These are phyloP conservation scores for Rhodotorula sp. DNA, from an alignment of 1,284 basidiomycete species.

Conservation along the genomic window DNA sequence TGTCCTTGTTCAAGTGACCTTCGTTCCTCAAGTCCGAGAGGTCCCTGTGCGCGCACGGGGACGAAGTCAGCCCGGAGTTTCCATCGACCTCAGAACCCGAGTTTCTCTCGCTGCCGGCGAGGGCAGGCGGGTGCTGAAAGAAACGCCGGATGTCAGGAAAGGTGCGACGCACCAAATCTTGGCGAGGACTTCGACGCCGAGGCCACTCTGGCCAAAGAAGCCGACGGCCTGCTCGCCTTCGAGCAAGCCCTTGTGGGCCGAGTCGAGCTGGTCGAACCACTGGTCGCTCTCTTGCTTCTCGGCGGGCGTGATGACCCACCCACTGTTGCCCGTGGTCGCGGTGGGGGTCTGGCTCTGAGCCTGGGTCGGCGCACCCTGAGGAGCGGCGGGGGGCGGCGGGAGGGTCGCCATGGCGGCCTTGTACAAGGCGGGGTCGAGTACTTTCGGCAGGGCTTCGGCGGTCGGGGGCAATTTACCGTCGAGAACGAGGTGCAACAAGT, in stretches of 20 bases:
- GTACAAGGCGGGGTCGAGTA: constrained; percentile 84
- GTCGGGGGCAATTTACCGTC: constrained; percentile 62
- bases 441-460: constrained; percentile 62
- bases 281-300: constrained; percentile 79
- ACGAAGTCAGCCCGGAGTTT: too few species aligned
- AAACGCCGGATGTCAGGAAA: background rate
- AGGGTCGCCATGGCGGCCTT: constrained; percentile 59
- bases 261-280: constrained; percentile 81
- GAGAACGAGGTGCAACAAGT: constrained; percentile 71
- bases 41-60: constrained; percentile 63
- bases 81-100: too few species aligned
- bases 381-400: constrained; percentile 52
- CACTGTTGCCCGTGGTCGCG: background rate
- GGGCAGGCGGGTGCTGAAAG: background rate
- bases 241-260: constrained; percentile 65
- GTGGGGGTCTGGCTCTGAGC: constrained; percentile 41
- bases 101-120: background rate
- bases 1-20: constrained; percentile 82
- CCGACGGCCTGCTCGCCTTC: constrained; percentile 93
- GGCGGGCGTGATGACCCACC: constrained; percentile 79
- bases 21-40: constrained; percentile 87
- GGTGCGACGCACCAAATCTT: constrained; percentile 74
- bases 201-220: constrained; percentile 89
- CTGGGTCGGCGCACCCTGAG: too few species aligned
- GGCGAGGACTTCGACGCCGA: constrained; percentile 80